Conservation (phyloP, 129 eudicot species). For the Cynara cardunculus region DNA sequence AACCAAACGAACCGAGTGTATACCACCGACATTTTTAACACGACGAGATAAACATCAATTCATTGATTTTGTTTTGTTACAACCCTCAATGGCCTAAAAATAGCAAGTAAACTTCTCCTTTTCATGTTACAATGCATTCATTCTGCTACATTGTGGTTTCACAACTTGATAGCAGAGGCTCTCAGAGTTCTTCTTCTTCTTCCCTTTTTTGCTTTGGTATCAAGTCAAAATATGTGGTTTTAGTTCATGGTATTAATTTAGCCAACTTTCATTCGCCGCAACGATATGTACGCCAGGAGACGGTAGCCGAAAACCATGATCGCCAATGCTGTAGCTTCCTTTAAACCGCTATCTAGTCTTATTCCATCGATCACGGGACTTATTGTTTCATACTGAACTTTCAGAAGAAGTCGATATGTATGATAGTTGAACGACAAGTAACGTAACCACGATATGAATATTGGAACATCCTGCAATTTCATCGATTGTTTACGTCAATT, state of each 20-base stretch:
- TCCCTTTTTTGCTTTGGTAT: not conserved
- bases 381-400: slow-evolving; percentile 76
- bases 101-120: not conserved
- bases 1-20: not conserved
- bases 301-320: slow-evolving; percentile 92
- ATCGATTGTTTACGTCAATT: not conserved
- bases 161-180: slow-evolving; percentile 15
- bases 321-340: slow-evolving; percentile 58
- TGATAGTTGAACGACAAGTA: slow-evolving; percentile 93
- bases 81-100: slow-evolving; percentile 8
- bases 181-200: not conserved
- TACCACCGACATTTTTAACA: not conserved
- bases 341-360: slow-evolving; percentile 55
- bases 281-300: slow-evolving; percentile 71
- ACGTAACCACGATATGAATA: slow-evolving; percentile 91
- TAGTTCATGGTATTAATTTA: slow-evolving; percentile 1
- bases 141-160: slow-evolving; percentile 10
- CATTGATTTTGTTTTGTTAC: not conserved
- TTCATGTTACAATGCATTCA: slow-evolving; percentile 7
- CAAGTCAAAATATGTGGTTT: not conserved
- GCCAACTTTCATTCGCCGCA: slow-evolving; percentile 57
- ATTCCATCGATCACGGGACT: slow-evolving; percentile 51
- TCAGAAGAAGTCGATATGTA: slow-evolving; percentile 89
- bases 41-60: not conserved
- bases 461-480: slow-evolving; percentile 70